A percentile compares a stretch with the other conserved stretches of the same genome.
These are phyloP conservation scores for Scheffersomyces parashehatae DNA, from an alignment of 1,139 yeast species.

Conservation along the genomic window DNA sequence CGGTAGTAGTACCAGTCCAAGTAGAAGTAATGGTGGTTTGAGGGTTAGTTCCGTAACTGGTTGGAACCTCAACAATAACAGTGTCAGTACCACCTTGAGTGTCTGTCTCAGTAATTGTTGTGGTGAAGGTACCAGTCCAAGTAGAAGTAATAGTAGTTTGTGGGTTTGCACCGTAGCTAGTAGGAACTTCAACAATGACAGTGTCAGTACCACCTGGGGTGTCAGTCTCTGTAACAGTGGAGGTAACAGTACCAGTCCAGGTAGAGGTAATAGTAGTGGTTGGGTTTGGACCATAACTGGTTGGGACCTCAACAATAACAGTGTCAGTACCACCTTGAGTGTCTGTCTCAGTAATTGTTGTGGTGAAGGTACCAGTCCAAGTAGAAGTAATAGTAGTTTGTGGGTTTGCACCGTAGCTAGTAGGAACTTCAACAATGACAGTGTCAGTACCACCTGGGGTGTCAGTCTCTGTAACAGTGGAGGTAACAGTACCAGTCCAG, in stretches of 20 bases:
- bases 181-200: constrained; percentile 15
- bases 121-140: constrained; percentile 17
- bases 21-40: background rate
- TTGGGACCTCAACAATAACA: constrained; percentile 13
- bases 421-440: constrained; percentile 13
- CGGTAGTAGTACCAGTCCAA: constrained; percentile 6
- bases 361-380: constrained; percentile 15
- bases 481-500: background rate
- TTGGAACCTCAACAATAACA: constrained; percentile 7
- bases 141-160: constrained; percentile 12
- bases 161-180: constrained; percentile 15
- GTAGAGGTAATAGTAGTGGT: constrained; percentile 11
- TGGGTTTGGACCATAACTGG: constrained; percentile 10
- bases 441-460: constrained; percentile 11
- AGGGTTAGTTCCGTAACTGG: constrained; percentile 9
- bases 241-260: constrained; percentile 4
- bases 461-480: background rate
- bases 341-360: constrained; percentile 14
- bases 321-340: constrained; percentile 15
- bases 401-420: constrained; percentile 10
- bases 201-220: constrained; percentile 5
- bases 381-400: constrained; percentile 9
- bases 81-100: constrained; percentile 9
- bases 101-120: constrained; percentile 16
- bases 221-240: constrained; percentile 7